These are phyloP conservation scores for Eucalyptus cladocalyx DNA, from an alignment of 345 rosid species.

Conservation along the genomic window DNA sequence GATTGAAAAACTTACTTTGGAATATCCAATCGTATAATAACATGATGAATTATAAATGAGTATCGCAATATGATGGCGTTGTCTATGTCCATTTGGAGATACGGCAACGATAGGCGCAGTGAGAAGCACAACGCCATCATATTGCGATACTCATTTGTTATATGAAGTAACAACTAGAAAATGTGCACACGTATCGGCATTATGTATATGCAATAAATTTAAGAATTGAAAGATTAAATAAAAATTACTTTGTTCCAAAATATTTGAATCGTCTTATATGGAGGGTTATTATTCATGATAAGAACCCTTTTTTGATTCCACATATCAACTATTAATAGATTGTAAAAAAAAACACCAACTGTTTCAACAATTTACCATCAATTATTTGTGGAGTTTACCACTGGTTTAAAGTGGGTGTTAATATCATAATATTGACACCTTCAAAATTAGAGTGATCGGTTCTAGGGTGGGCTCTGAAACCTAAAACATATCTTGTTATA, in stretches of 20 bases:
- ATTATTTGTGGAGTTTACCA: neutral
- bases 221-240: no score
- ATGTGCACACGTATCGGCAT: no score
- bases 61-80: neutral
- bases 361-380: neutral
- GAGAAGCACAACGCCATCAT: no score
- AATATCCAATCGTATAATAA: no score
- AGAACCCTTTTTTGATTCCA: no score
- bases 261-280: neutral
- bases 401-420: neutral
- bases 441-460: no score
- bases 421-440: neutral
- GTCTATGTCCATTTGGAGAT: neutral
- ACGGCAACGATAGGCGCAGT: no score
- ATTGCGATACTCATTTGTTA: neutral
- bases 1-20: neutral
- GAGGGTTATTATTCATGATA: neutral
- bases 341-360: neutral
- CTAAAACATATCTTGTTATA: no score
- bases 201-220: no score
- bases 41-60: neutral
- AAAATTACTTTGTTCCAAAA: no score
- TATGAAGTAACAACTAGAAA: neutral
- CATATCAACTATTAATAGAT: neutral
- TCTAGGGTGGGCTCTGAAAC: no score